Evolutionary conservation across 176 grass and related monocot species (phyloP), one percentile per base, ranked within the genome.

Genomic region (Triticum aestivum): DNA sequence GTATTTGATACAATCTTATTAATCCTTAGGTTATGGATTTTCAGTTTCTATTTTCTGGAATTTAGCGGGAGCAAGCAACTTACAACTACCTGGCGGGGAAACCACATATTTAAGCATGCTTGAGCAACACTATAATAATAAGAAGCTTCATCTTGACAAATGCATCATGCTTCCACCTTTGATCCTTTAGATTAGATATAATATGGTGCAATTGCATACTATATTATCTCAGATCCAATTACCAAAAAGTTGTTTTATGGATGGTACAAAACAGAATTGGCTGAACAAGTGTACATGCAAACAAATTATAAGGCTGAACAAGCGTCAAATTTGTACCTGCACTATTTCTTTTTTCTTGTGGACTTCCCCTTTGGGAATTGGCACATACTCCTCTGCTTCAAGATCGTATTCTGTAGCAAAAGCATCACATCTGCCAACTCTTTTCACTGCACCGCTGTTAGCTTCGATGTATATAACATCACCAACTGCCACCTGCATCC

Each of bases 381-480:
- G 97, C 62, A 99, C 97, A 90, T 99, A 99, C 80, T 99, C 97
- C 71, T 99, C 94, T 41, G 97, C 97, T 87, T 99, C 97, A 80
- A 99, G 94, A 91, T 99, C 97, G 23, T 87, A 99, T 89, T 99
- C 94, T 72, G 97, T 99, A 82, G 94, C 97, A 87, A 96, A 99
- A 89, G 97, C 83, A 96, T 96, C 97, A 88, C 97, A 99, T 91
- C 97, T 92, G 85, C 97, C 97, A 8, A 99, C 97, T 94, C 97
- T 96, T 85, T 96, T 99, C 81, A 99, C 97, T 42, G 97, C 97
- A 80, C 94, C 92, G 70, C 97, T 99, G 88, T 94, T 99, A 79
- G 92, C 79, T 94, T 99, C 97, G 1, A 99, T 94, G 79, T 99
- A 99, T 88, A 99, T 99, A 85, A 99, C 97, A 91, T 99, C 97